A percentile compares a stretch with the other conserved stretches of the same genome.
Conservation (phyloP, 2,329 filamentous ascomycete species). For the Stagonosporopsis chrysanthemi region DNA sequence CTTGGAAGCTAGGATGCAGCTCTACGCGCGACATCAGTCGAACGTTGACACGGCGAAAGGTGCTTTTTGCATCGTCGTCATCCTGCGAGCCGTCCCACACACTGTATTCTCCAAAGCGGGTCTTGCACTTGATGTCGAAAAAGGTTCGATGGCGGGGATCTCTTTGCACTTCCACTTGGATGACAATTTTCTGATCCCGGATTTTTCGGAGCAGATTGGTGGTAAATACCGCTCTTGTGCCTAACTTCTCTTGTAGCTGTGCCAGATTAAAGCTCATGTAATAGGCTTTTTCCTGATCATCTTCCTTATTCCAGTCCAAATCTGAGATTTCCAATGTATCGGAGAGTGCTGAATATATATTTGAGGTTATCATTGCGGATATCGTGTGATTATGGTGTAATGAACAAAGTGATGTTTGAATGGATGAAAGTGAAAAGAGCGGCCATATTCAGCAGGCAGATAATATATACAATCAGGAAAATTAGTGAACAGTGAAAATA, state of each 20-base stretch:
- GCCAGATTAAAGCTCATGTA: not conserved
- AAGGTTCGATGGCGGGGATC: not conserved
- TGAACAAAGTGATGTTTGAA: too few species aligned
- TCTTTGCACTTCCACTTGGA: not conserved
- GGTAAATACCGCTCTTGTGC: not conserved
- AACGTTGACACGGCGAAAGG: not conserved
- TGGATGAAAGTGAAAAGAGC: too few species aligned
- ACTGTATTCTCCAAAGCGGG: not conserved
- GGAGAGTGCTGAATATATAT: not conserved
- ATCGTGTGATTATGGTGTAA: not conserved
- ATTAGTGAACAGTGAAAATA: too few species aligned
- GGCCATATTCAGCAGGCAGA: too few species aligned
- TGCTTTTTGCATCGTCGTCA: not conserved
- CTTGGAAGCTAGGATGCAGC: constrained; percentile 14
- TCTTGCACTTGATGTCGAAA: not conserved
- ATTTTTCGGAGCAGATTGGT: not conserved
- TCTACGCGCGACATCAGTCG: constrained; percentile 18
- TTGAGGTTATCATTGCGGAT: not conserved
- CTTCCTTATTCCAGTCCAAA: too few species aligned
- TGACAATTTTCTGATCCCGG: not conserved
- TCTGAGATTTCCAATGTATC: not conserved
- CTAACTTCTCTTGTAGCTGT: not conserved
- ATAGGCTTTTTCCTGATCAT: not conserved
- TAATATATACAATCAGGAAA: too few species aligned
- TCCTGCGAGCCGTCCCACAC: not conserved